Evolutionary conservation across 129 eudicot species (phyloP).

Genomic region (Gnaphalium uliginosum): DNA sequence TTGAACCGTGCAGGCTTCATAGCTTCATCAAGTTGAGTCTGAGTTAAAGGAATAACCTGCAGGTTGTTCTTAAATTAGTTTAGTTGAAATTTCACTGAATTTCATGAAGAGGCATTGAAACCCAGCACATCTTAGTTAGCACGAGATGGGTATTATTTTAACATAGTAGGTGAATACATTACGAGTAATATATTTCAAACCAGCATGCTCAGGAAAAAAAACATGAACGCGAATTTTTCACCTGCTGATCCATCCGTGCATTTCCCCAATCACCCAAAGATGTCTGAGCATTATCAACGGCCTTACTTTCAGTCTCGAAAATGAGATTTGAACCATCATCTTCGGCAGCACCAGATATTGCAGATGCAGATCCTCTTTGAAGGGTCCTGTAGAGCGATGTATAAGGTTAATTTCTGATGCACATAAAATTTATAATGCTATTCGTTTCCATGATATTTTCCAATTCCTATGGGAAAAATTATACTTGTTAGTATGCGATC

Average conservation of each 20-base stretch:
- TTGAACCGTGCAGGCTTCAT: slow-evolving; percentile 77
- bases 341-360: slow-evolving; percentile 42
- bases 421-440: not conserved
- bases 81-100: slow-evolving; percentile 10
- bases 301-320: slow-evolving; percentile 56
- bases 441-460: slow-evolving; percentile 12
- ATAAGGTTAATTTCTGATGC: not conserved
- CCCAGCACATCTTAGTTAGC: slow-evolving; percentile 4
- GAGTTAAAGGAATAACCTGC: slow-evolving; percentile 87
- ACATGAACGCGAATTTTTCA: slow-evolving; percentile 3
- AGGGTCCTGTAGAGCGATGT: slow-evolving; percentile 43
- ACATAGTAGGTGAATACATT: not conserved
- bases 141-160: not conserved
- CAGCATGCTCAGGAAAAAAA: not conserved
- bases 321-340: slow-evolving; percentile 36
- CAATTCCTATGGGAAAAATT: not conserved
- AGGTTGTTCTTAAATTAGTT: slow-evolving; percentile 14
- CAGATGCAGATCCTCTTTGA: slow-evolving; percentile 48
- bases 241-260: slow-evolving; percentile 57
- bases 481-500: slow-evolving; percentile 58
- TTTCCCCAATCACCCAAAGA: slow-evolving; percentile 55
- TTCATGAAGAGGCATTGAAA: not conserved
- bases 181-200: not conserved
- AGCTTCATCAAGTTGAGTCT: slow-evolving; percentile 91
- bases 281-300: slow-evolving; percentile 41